These are phyloP conservation scores for Stygiomarasmius scandens DNA, from an alignment of 1,284 basidiomycete species.

Conservation along the genomic window DNA sequence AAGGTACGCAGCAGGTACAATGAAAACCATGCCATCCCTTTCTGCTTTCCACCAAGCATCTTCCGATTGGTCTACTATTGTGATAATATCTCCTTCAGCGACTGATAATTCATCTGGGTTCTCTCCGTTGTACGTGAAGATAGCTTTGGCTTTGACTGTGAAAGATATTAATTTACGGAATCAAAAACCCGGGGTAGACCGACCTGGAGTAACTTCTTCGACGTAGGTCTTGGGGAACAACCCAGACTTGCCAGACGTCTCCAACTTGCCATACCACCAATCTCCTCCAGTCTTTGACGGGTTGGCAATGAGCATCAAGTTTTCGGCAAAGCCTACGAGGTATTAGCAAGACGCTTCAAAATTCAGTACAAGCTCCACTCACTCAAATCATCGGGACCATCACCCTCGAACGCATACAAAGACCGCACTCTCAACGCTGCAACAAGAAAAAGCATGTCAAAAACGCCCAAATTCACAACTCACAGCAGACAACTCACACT, in stretches of 20 bases:
- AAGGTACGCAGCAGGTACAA: slow-evolving; percentile 89
- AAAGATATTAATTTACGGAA: slow-evolving; percentile 17
- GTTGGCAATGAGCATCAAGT: slow-evolving; percentile 78
- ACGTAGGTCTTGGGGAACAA: slow-evolving; percentile 94
- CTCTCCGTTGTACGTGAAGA: slow-evolving; percentile 75
- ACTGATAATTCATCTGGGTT: slow-evolving; percentile 84
- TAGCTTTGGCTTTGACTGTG: slow-evolving; percentile 69
- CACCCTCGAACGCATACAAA: slow-evolving; percentile 82
- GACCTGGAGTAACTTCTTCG: slow-evolving; percentile 68
- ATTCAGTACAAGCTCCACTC: slow-evolving; percentile 27
- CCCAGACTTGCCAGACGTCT: slow-evolving; percentile 72
- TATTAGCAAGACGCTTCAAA: slow-evolving; percentile 10
- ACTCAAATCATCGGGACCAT: slow-evolving; percentile 88
- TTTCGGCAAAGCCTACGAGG: slow-evolving; percentile 76
- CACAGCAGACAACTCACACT: slow-evolving; percentile 43
- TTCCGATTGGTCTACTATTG: slow-evolving; percentile 81
- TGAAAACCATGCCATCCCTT: slow-evolving; percentile 78
- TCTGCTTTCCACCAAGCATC: slow-evolving; percentile 95
- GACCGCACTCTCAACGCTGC: slow-evolving; percentile 76
- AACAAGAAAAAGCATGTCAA: slow-evolving; percentile 10
- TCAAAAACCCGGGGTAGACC: slow-evolving; percentile 31
- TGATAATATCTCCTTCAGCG: slow-evolving; percentile 74
- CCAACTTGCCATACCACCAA: slow-evolving; percentile 92
- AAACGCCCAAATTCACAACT: slow-evolving; percentile 3
- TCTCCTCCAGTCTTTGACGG: slow-evolving; percentile 84